Conservation (phyloP, 371 early-diverging fungal species). For the Haplosporangium sp. region DNA sequence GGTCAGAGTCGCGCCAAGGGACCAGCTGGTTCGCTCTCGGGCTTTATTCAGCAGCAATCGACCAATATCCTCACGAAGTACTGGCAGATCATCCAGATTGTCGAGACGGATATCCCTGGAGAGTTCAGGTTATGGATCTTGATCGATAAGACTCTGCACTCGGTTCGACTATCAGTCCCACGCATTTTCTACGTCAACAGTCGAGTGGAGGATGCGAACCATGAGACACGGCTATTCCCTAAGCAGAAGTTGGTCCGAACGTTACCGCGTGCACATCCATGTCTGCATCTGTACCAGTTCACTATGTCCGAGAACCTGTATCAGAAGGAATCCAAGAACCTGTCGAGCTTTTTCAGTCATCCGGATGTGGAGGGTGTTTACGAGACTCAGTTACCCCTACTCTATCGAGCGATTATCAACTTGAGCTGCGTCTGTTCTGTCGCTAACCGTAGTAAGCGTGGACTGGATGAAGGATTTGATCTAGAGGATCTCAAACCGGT, state of each 20-base stretch:
- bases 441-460: slow-evolving; percentile 47
- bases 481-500: slow-evolving; percentile 67
- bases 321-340: slow-evolving; percentile 73
- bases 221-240: slow-evolving; percentile 36
- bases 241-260: slow-evolving; percentile 42
- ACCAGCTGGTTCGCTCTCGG: slow-evolving; percentile 66
- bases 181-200: slow-evolving; percentile 89
- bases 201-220: slow-evolving; percentile 64
- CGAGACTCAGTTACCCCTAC: slow-evolving; percentile 86
- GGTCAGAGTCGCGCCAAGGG: slow-evolving; percentile 45
- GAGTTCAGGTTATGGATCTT: slow-evolving; percentile 88
- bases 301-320: slow-evolving; percentile 84
- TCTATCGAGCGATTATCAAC: slow-evolving; percentile 83
- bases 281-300: slow-evolving; percentile 80
- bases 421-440: slow-evolving; percentile 72
- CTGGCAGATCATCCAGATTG: slow-evolving; percentile 91
- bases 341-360: slow-evolving; percentile 85
- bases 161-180: slow-evolving; percentile 81
- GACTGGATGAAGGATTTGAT: slow-evolving; percentile 59
- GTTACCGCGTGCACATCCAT: slow-evolving; percentile 51
- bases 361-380: slow-evolving; percentile 93
- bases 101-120: slow-evolving; percentile 85
- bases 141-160: slow-evolving; percentile 74
- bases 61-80: slow-evolving; percentile 58
- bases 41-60: slow-evolving; percentile 53